A percentile compares a stretch with the other conserved stretches of the same genome.
phyloP scores from a whole-genome alignment of 1,284 basidiomycete genomes.

The Salmacisia buchloeana region DNA sequence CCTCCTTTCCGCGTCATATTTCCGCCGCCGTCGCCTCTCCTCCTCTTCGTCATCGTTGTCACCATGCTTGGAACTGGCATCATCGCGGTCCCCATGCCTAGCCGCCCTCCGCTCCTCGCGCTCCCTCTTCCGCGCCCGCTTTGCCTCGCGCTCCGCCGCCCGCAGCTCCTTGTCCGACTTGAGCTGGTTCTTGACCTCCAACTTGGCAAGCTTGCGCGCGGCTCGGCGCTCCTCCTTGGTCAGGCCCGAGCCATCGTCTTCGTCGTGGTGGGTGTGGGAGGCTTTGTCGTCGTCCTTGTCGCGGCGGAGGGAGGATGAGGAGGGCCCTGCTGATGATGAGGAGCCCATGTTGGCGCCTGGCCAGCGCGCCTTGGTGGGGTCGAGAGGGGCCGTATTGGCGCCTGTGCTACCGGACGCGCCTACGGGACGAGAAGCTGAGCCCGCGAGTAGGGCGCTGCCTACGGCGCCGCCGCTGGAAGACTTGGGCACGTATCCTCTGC shows the following conservation, averaged over 20 bases:
- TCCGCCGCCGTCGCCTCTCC: no score
- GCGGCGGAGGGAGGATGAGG: background rate
- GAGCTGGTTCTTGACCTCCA: slow-evolving; percentile 16
- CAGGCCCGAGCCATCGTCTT: slow-evolving; percentile 15
- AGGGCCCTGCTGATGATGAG: background rate
- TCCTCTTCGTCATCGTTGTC: background rate
- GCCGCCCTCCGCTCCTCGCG: slow-evolving; percentile 6
- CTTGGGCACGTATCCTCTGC: background rate
- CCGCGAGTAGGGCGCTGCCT: slow-evolving; percentile 20
- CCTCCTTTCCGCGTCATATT: no score
- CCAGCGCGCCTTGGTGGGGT: slow-evolving; percentile 15
- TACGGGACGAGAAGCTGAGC: slow-evolving; percentile 8
- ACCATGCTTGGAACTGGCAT: background rate
- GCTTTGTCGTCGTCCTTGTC: background rate
- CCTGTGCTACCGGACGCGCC: slow-evolving; percentile 17
- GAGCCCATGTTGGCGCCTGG: background rate
- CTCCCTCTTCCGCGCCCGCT: slow-evolving; percentile 7
- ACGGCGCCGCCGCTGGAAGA: slow-evolving; percentile 8
- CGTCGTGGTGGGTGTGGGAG: background rate
- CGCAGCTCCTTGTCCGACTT: slow-evolving; percentile 13
- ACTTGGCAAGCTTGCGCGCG: slow-evolving; percentile 28
- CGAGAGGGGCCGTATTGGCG: slow-evolving; percentile 23
- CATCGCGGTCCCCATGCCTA: background rate
- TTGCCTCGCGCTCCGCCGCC: slow-evolving; percentile 12
- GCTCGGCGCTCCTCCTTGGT: slow-evolving; percentile 29